Conservation (phyloP, 306 rosid species). For the Notholithocarpus densiflorus region DNA sequence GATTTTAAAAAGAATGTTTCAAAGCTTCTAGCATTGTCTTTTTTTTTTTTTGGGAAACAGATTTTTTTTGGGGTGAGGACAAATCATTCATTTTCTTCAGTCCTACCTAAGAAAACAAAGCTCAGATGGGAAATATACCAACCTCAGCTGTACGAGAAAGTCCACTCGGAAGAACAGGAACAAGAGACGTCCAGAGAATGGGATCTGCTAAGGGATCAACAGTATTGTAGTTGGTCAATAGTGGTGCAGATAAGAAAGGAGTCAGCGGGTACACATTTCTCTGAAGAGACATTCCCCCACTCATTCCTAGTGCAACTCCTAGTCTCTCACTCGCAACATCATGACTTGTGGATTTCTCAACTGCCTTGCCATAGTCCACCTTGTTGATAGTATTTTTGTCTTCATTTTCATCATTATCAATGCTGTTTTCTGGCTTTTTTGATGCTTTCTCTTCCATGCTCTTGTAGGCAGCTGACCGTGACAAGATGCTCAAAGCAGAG, state of each 20-base stretch:
- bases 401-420: slow-evolving; percentile 76
- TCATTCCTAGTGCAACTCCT: slow-evolving; percentile 63
- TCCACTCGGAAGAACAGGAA: slow-evolving; percentile 70
- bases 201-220: slow-evolving; percentile 86
- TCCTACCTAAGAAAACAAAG: slow-evolving; percentile 12
- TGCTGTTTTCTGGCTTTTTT: slow-evolving; percentile 51
- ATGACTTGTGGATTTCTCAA: slow-evolving; percentile 65
- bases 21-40: background rate
- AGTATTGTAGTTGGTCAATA: slow-evolving; percentile 66
- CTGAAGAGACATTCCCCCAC: slow-evolving; percentile 75
- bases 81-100: slow-evolving; percentile 3
- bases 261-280: slow-evolving; percentile 69
- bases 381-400: slow-evolving; percentile 66
- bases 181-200: slow-evolving; percentile 83
- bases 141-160: slow-evolving; percentile 76
- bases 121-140: slow-evolving; percentile 31
- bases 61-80: background rate
- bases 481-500: slow-evolving; percentile 86
- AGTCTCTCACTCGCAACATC: slow-evolving; percentile 47
- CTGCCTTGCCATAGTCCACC: slow-evolving; percentile 80
- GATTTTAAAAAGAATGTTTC: background rate
- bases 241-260: slow-evolving; percentile 84
- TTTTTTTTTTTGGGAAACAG: background rate
- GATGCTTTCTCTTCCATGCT: slow-evolving; percentile 83
- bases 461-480: slow-evolving; percentile 88